phyloP scores from a whole-genome alignment of 176 grass and related monocot species.

The Themeda triandra region DNA sequence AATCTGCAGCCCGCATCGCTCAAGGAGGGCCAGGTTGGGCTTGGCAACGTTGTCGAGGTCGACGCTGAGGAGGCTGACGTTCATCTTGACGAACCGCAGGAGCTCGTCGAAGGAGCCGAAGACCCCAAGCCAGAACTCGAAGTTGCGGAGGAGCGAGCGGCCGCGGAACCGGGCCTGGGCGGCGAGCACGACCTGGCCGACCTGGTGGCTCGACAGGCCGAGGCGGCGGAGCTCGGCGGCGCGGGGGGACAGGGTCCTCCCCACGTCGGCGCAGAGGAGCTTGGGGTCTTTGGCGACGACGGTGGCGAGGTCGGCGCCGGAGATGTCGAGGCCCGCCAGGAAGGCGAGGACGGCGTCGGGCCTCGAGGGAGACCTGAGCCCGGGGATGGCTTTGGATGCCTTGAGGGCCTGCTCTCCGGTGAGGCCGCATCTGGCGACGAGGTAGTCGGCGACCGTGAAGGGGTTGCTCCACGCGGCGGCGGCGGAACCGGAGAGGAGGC shows the following conservation, averaged over 20 bases:
- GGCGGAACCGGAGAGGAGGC: background rate
- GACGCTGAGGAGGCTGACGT: background rate
- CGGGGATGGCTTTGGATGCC: background rate
- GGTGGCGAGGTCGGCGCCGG: background rate
- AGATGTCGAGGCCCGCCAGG: background rate
- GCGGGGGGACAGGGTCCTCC: background rate
- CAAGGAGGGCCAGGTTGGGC: background rate
- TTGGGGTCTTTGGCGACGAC: background rate
- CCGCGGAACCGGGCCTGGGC: background rate
- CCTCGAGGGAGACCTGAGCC: background rate
- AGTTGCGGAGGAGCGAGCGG: background rate
- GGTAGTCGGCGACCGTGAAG: background rate
- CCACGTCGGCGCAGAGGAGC: background rate
- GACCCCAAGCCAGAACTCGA: conserved; percentile 7
- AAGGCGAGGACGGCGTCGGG: background rate
- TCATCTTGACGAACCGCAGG: background rate
- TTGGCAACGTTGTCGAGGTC: background rate
- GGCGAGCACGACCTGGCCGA: background rate
- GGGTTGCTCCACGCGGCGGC: background rate
- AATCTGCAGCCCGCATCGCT: background rate
- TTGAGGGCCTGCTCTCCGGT: background rate
- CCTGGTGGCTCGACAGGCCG: background rate
- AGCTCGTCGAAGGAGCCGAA: conserved; percentile 9
- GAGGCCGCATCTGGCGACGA: background rate
- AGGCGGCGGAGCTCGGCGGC: background rate